Evolutionary conservation across 2,329 filamentous ascomycete species (phyloP).

Genomic region (Atkinsonella texensis): DNA sequence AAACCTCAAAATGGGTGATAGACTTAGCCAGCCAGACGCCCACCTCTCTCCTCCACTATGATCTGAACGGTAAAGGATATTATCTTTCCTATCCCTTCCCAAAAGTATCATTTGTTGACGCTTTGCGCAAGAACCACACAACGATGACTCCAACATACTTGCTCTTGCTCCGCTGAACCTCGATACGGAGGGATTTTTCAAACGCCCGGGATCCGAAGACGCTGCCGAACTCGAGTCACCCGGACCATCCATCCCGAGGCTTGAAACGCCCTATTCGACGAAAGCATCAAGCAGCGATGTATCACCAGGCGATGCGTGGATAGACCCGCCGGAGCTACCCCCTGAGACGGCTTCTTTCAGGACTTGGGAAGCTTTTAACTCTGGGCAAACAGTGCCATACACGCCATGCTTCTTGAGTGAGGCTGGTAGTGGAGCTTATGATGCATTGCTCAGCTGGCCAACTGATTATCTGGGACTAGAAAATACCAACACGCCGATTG

Average conservation of each 20-base stretch:
- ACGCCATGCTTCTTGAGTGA: constrained; percentile 53
- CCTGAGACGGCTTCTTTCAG: constrained; percentile 33
- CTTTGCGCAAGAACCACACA: not conserved
- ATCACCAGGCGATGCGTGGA: constrained; percentile 30
- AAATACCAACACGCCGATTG: constrained; percentile 27
- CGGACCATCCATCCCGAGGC: not conserved
- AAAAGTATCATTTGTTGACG: not conserved
- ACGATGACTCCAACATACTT: constrained; percentile 5
- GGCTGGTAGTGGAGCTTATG: constrained; percentile 51
- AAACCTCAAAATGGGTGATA: constrained; percentile 37
- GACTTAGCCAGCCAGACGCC: constrained; percentile 11
- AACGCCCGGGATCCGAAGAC: constrained; percentile 6
- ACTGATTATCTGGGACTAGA: constrained; percentile 27
- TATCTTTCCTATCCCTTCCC: not conserved
- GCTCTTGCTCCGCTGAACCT: constrained; percentile 11
- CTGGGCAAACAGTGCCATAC: constrained; percentile 20
- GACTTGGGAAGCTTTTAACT: constrained; percentile 60
- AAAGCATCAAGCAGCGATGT: constrained; percentile 7
- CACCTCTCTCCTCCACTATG: constrained; percentile 31
- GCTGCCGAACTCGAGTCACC: constrained; percentile 2
- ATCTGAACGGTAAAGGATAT: constrained; percentile 20
- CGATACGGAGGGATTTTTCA: constrained; percentile 21
- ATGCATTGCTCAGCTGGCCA: constrained; percentile 41
- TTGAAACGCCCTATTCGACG: not conserved
- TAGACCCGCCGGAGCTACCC: constrained; percentile 22